Evolutionary conservation across 2,329 filamentous ascomycete species (phyloP), one percentile per base, ranked within the genome.

Genomic region (Aspergillus uvarum): DNA sequence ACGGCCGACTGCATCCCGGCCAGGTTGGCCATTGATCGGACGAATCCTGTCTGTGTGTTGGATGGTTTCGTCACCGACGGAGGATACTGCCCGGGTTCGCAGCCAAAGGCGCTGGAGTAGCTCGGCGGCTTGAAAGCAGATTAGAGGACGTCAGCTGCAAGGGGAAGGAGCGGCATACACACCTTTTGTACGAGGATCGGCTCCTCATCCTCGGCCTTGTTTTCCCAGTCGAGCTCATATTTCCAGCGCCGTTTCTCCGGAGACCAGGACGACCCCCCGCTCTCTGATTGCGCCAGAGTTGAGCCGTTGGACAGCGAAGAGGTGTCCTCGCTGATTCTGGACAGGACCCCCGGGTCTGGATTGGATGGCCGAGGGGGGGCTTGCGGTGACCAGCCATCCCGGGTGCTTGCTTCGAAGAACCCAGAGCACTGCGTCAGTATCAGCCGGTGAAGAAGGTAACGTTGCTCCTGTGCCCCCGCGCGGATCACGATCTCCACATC

Each of bases 341-440:
- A 76, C 64, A 72, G 63, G 52, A 64, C 67, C 47, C 60, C 59
- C 5, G 60, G 71, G 63, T 72, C 75, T 31, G 64, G 81, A 74
- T 74, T 84, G 55, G 89, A 74, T 61, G 87, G 68, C 56, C 66
- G 59, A 29, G 66, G 47, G 1, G 63, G 59, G 48, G 65, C 68
- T 56, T 74, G 69, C 38, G 72, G 74, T 56, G 87, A 87, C 91
- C 91, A 96, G 73, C 93, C 88, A 59, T 89, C 87, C 69, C 87
- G 92, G 49, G 89, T 92, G 56, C 73, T 75, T 24, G 90, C 89
- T 76, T 96, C 91, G 73, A 98, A 98, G 80, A 96, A 97, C 16
- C 92, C 92, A 5, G 92, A 96, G 71, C 90, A 96, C 76, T 96
- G 90, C 32, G 90, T 88, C 66, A 98, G 80, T 47, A 94, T 96